phyloP scores from a whole-genome alignment of 352 stramenopile genomes.

The Phytopythium montanum region DNA sequence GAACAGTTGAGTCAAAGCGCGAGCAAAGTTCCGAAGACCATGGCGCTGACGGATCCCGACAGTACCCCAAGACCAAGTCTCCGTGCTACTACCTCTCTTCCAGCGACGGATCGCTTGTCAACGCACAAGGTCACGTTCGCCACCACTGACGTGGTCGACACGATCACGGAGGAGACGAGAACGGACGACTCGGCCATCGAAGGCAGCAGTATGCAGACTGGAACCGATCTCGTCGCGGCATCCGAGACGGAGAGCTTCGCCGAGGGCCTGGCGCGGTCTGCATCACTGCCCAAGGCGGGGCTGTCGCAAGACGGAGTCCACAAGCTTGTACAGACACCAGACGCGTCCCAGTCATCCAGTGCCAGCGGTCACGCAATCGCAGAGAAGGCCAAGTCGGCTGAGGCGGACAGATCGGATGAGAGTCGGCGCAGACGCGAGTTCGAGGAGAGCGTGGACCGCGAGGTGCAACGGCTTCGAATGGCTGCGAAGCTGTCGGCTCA shows the following conservation, averaged over 20 bases:
- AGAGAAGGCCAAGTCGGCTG: constrained; percentile 5
- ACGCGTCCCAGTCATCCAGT: neutral
- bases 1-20: constrained; percentile 3
- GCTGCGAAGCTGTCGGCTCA: constrained; percentile 65
- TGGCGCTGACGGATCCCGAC: neutral
- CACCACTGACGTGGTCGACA: constrained; percentile 7
- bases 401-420: constrained; percentile 12
- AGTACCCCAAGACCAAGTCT: neutral
- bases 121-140: constrained; percentile 1
- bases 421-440: constrained; percentile 48
- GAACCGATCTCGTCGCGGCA: neutral
- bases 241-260: neutral
- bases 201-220: neutral
- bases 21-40: constrained; percentile 1
- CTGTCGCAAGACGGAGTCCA: constrained; percentile 1
- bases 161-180: constrained; percentile 22
- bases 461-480: constrained; percentile 60
- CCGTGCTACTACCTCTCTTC: neutral
- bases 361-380: neutral
- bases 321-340: constrained; percentile 9
- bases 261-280: neutral
- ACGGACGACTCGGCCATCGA: neutral
- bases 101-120: neutral
- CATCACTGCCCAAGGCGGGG: constrained; percentile 8
- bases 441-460: constrained; percentile 56